Conservation (phyloP, 192 early-diverging fungal genomes). For the Podila verticillata region DNA sequence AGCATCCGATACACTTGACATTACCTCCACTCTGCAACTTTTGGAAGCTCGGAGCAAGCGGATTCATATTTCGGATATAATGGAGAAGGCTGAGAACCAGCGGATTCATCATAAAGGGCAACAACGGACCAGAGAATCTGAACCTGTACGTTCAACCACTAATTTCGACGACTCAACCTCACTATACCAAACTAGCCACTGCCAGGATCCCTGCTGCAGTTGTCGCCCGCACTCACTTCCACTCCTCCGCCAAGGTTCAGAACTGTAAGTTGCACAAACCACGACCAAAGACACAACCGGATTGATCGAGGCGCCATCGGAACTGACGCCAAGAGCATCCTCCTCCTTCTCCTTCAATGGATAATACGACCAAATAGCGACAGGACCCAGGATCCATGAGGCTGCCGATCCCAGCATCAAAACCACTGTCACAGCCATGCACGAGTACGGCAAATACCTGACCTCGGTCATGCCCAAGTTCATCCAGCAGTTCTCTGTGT, state of each 20-base stretch:
- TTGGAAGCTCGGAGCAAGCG: background rate
- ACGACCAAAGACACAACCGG: background rate
- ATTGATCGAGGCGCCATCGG: background rate
- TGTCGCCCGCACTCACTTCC: slow-evolving; percentile 35
- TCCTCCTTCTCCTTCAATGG: too few relatives aligned
- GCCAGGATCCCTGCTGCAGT: slow-evolving; percentile 42
- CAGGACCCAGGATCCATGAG: slow-evolving; percentile 51
- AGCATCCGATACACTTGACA: background rate
- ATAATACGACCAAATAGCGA: background rate
- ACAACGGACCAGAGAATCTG: background rate
- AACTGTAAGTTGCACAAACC: slow-evolving; percentile 23
- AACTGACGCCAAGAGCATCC: background rate
- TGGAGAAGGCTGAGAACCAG: background rate
- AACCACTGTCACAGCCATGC: slow-evolving; percentile 58
- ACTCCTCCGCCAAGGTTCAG: slow-evolving; percentile 35
- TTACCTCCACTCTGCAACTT: background rate
- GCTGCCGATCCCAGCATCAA: slow-evolving; percentile 34
- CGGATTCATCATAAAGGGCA: background rate
- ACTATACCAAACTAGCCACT: slow-evolving; percentile 4
- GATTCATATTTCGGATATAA: slow-evolving; percentile 11
- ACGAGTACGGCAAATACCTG: slow-evolving; percentile 92
- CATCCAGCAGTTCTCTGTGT: slow-evolving; percentile 96
- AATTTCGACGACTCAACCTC: too few relatives aligned
- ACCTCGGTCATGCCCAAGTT: slow-evolving; percentile 89
- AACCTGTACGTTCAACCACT: too few relatives aligned